Base-by-base conservation (phyloP, 2,329 filamentous ascomycete species). In the Diaporthe ilicicola region DNA sequence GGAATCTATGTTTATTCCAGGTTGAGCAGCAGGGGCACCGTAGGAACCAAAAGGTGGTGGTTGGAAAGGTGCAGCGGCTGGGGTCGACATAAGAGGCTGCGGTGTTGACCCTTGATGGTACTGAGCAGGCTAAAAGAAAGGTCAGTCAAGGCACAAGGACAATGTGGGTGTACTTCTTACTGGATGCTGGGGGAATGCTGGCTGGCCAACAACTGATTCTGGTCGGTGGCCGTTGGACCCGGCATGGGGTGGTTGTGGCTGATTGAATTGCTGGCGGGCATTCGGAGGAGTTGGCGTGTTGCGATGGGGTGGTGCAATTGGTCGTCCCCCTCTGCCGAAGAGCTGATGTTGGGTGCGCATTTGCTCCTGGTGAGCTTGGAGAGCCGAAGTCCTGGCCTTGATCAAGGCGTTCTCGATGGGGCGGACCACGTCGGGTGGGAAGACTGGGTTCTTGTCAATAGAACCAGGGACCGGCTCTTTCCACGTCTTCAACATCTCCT, bases 401-500 rank as follows among this genome's bases (percentile, higher is more conserved):
- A 96, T 94, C 72, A 99, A 86, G 64, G 95, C 95, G 81, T 94
- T 97, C 81, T 99, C 96, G 75, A 99, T 98, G 53, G 94, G 93
- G 66, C 93, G 90, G 53, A 95, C 97, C 71, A 95, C 90, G 70
- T 98, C 94, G 48, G 90, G 88, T 34, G 94, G 90, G 79, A 99
- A 99, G 65, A 99, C 95, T 9, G 96, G 95, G 73, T 94, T 90
- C n/a, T 92, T 92, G 77, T 97, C 95, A 79, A 97, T 90, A 17
- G 96, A 97, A 61, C 95, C 96, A 1, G 95, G 94, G 17, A 98
- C 94, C 2, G 96, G 94, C 77, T 97, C 94, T 82, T 98, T 98
- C 96, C 96, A 99, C 0, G 96, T 99, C 82, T 93, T 94, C 76
- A 99, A 87, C 92, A 99, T 95, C 81, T 97, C 95, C 79, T 98